These are phyloP conservation scores for Fragaria iinumae DNA, from an alignment of 306 rosid genomes.

Conservation along the genomic window DNA sequence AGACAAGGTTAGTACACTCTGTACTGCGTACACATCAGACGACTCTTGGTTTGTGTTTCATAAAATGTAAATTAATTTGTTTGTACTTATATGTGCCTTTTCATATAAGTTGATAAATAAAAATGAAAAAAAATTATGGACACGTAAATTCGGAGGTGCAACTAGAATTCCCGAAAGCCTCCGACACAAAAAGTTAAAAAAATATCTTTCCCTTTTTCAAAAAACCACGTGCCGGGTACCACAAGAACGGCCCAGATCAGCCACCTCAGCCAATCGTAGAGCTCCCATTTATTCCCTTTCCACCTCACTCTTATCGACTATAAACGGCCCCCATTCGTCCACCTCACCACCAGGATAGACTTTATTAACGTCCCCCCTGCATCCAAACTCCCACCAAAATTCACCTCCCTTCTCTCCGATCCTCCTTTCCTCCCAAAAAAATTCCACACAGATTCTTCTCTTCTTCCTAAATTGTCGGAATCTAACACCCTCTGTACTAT, in stretches of 20 bases:
- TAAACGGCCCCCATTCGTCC: constrained; percentile 42
- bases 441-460: constrained; percentile 3
- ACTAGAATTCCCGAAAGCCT: neutral
- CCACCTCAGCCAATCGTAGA: constrained; percentile 33
- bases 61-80: too few species aligned
- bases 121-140: too few species aligned
- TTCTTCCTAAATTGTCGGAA: neutral
- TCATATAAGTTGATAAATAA: too few species aligned
- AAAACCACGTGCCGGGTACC: constrained; percentile 31
- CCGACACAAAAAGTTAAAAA: neutral
- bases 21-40: too few species aligned
- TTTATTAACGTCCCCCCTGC: constrained; percentile 37
- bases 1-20: too few species aligned
- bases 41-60: too few species aligned
- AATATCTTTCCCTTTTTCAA: neutral
- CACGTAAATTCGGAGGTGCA: too few species aligned
- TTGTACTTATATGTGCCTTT: too few species aligned
- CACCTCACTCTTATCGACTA: constrained; percentile 53
- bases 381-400: constrained; percentile 45
- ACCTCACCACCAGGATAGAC: constrained; percentile 39
- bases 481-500: neutral
- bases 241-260: constrained; percentile 32
- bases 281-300: neutral
- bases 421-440: constrained; percentile 21
- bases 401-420: neutral